Base-by-base conservation (phyloP, 352 stramenopile genomes). In the Globisporangium acanthophoron region DNA sequence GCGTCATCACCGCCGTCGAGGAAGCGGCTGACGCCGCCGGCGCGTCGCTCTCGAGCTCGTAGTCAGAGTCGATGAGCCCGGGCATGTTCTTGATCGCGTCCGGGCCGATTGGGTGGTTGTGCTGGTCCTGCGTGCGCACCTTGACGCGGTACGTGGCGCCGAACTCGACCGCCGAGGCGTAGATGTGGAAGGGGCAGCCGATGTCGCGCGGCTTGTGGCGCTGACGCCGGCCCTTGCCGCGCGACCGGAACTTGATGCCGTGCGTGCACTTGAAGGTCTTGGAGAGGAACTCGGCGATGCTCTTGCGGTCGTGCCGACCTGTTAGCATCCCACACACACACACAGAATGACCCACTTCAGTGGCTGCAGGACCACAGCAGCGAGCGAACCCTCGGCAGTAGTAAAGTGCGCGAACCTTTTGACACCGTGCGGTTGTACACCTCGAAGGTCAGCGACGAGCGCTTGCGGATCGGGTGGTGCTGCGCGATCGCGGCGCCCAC, bases 401-500 rank as follows among this genome's bases (percentile, higher is more conserved):
- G 24, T 2, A 27, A 27, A 27, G 11, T 11, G 11, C 35, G 15
- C 24, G 3, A 9, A 65, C 49, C 82, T 70, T 92, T 92, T 7
- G 82, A 92, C n/a, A 92, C 82, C 1, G 82, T 92, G 65, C 82
- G 82, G 59, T 92, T 92, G 74, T 92, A 92, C 31, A 92, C 82
- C 55, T 92, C 82, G 59, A 92, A 92, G 31, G 82, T 92, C 27
- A 92, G 66, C 50, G 78, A 89, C 61, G 82, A 92, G 61, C 82
- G 79, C 66, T 92, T 92, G 61, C 82, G 82, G 58, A 92, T 87
- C 56, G 82, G 82, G 61, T 92, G 82, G 65, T 87, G 74, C 43
- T 71, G 67, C 15, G 76, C 78, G 46, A 83, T 87, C 5, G 82
- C 82, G 39, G 54, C 65, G 33, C 69, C 76, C 46, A 92, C 74